These are phyloP conservation scores for Acarospora socialis DNA, from an alignment of 2,329 filamentous ascomycete species.

Conservation along the genomic window DNA sequence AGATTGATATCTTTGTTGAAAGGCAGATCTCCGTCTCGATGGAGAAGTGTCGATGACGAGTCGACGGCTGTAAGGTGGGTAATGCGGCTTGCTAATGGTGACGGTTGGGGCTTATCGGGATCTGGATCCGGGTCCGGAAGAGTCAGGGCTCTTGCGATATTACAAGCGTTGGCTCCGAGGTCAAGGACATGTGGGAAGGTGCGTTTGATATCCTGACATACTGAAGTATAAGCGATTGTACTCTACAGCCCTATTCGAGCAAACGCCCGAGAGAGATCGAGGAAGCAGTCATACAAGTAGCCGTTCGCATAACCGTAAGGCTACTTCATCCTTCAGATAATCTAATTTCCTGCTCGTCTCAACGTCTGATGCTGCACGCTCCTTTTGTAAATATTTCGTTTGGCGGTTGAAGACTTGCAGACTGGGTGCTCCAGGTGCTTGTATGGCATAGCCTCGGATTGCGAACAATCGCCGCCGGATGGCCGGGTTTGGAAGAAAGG, in stretches of 20 bases:
- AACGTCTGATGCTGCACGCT: constrained; percentile 59
- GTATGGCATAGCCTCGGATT: constrained; percentile 55
- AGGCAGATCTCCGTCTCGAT: constrained; percentile 62
- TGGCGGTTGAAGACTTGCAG: constrained; percentile 84
- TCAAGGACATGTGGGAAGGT: constrained; percentile 74
- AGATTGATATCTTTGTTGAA: constrained; percentile 58
- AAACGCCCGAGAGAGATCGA: no score
- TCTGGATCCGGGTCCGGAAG: constrained; percentile 52
- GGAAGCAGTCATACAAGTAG: constrained; percentile 46
- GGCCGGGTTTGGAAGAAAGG: constrained; percentile 13
- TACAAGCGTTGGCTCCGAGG: constrained; percentile 89
- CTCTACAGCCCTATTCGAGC: no score
- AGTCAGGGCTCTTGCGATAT: constrained; percentile 71
- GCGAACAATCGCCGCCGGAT: constrained; percentile 6
- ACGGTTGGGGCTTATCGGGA: constrained; percentile 40
- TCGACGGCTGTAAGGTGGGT: constrained; percentile 67
- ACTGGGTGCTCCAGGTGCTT: constrained; percentile 59
- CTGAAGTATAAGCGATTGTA: no score
- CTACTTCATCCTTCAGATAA: constrained; percentile 88
- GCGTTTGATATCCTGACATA: constrained; percentile 70
- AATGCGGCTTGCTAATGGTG: constrained; percentile 58
- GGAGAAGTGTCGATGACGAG: constrained; percentile 60
- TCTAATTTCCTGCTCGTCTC: constrained; percentile 67
- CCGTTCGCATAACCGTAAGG: constrained; percentile 67
- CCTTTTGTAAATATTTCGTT: constrained; percentile 82